Evolutionary conservation across 139 green algal species (phyloP), one percentile per base, ranked within the genome.

Genomic region (Chlamydomonas sphaeroides): DNA sequence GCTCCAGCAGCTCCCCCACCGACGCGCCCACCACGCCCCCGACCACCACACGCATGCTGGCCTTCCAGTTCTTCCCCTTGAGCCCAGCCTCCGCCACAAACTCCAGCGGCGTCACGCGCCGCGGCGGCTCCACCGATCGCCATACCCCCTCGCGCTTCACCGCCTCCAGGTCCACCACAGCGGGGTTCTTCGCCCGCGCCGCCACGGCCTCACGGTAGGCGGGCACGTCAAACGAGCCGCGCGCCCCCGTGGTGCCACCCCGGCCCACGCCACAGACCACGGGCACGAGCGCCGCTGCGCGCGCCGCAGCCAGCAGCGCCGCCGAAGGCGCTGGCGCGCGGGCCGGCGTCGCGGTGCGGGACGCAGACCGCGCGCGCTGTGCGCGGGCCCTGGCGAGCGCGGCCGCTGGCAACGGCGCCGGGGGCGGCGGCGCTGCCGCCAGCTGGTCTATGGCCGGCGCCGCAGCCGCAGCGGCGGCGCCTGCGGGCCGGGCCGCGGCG

Each of bases 41-140:
- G 49, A 65, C 70, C 1, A 78, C 14, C 8, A 75, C 68, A 4
- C 68, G 68, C 15, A 75, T 75, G 68, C 42, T 61, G 33, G 20
- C 32, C 49, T 49, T 48, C 70, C 70, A 78, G 51, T 48, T 65
- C 32, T 78, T 65, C 21, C 70, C 49, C 20, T 56, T 57, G 25
- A 78, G 49, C 33, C 49, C 70, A 20, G 42, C 70, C 70, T 66
- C 33, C 70, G 32, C 23, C 48, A 65, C 26, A 33, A 78, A 78
- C 48, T 78, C 49, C 1, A 28, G 18, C 32, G 70, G 70, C 17
- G 70, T 78, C 33, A 78, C 3, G 26, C 7, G 21, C 32, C 35
- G 70, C 25, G 49, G 21, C 49, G 32, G 33, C 32, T 5, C 32
- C 49, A 35, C 49, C 3, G 51, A 41, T 5, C 30, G 15, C 70